These are phyloP conservation scores for Thozetella sp. DNA, from an alignment of 495 filamentous ascomycete species.

Conservation along the genomic window DNA sequence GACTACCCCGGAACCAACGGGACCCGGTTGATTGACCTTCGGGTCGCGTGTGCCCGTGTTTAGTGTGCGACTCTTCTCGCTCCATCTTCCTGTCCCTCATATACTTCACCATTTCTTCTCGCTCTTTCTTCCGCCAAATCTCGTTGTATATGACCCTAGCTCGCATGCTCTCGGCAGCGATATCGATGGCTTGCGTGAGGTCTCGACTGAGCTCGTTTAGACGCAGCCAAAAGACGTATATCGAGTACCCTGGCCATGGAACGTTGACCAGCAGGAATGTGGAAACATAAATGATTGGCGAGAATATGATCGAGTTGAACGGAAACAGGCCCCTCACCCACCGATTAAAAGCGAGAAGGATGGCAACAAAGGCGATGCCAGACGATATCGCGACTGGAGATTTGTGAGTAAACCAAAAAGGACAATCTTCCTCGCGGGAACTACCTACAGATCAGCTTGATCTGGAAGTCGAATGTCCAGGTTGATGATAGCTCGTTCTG, in stretches of 20 bases:
- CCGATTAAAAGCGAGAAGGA: neutral
- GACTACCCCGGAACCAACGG: no score
- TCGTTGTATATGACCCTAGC: neutral
- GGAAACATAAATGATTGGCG: neutral
- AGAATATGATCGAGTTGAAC: neutral
- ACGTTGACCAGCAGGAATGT: neutral
- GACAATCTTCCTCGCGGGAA: neutral
- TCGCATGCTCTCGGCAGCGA: neutral
- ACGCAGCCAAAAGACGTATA: neutral
- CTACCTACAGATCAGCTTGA: constrained; percentile 3
- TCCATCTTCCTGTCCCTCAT: neutral
- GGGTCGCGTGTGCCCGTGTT: no score
- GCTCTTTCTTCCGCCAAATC: neutral
- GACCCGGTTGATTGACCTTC: no score
- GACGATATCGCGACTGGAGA: neutral
- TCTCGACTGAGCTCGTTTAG: neutral
- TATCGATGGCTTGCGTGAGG: neutral
- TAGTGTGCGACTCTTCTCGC: neutral
- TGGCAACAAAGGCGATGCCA: neutral
- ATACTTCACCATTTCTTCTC: neutral
- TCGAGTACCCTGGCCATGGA: neutral
- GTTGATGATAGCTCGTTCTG: neutral
- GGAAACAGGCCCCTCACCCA: neutral
- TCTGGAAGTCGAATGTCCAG: neutral
- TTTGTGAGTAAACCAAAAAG: neutral